Conservation (phyloP, 1,284 basidiomycete species). For the Mycosarcoma maydis region DNA sequence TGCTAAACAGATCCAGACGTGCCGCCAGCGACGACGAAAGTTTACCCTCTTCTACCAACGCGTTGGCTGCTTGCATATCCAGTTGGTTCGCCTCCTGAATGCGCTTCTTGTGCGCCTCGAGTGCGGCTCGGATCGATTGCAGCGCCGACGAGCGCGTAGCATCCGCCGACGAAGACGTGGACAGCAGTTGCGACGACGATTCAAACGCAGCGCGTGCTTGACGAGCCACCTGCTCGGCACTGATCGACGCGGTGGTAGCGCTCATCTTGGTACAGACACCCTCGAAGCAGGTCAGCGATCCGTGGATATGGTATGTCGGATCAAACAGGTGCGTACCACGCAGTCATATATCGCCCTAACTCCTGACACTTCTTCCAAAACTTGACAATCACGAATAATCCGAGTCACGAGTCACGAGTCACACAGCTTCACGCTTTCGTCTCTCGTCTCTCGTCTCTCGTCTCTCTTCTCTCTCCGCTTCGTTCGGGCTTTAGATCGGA, state of each 20-base stretch:
- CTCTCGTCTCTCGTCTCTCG: too few species aligned
- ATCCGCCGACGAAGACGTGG: conserved; percentile 40
- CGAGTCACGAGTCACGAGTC: too few species aligned
- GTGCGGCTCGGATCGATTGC: conserved; percentile 41
- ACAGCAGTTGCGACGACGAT: conserved; percentile 24
- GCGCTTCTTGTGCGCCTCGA: conserved; percentile 41
- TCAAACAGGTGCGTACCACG: too few species aligned
- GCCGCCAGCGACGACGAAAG: conserved; percentile 84
- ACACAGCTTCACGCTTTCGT: too few species aligned
- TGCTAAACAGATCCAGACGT: conserved; percentile 82
- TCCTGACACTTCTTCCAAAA: too few species aligned
- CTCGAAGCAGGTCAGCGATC: too few species aligned
- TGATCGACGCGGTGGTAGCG: background rate
- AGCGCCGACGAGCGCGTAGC: conserved; percentile 42
- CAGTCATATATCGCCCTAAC: too few species aligned
- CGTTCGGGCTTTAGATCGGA: too few species aligned
- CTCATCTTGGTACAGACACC: background rate
- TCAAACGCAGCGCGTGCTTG: conserved; percentile 49
- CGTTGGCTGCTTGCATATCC: conserved; percentile 71
- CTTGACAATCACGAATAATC: too few species aligned
- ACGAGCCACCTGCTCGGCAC: conserved; percentile 35
- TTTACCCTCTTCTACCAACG: conserved; percentile 80
- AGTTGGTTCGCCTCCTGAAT: conserved; percentile 54
- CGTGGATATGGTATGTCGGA: too few species aligned
- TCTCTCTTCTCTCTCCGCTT: too few species aligned